Conservation (phyloP, 1,284 basidiomycete species). For the Trichosporon ovoides region DNA sequence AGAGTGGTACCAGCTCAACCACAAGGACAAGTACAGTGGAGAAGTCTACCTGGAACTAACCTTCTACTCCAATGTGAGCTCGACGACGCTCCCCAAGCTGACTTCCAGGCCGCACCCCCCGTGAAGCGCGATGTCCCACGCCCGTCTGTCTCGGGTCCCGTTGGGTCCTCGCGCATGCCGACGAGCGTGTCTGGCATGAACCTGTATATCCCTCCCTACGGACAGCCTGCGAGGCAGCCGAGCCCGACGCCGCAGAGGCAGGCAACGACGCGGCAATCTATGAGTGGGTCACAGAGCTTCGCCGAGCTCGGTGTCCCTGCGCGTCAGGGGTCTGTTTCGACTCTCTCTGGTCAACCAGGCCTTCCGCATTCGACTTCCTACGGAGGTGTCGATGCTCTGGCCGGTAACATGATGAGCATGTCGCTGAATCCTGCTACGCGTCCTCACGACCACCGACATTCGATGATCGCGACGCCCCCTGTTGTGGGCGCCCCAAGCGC, state of each 20-base stretch:
- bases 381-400: constrained; percentile 29
- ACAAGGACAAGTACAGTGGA: constrained; percentile 87
- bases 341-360: constrained; percentile 25
- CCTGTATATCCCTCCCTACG: constrained; percentile 45
- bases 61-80: constrained; percentile 86
- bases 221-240: neutral
- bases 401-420: constrained; percentile 36
- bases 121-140: constrained; percentile 41
- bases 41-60: constrained; percentile 92
- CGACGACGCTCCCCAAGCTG: neutral
- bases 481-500: neutral
- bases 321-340: neutral
- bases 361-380: constrained; percentile 26
- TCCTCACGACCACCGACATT: constrained; percentile 32
- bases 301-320: constrained; percentile 37
- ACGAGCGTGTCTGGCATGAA: constrained; percentile 42
- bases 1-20: constrained; percentile 90
- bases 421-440: constrained; percentile 25
- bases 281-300: constrained; percentile 26
- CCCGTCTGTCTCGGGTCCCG: constrained; percentile 22
- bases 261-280: neutral
- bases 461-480: constrained; percentile 21
- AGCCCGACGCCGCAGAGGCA: neutral
- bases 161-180: constrained; percentile 16
- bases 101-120: constrained; percentile 37